Evolutionary conservation across 148 eudicot species (phyloP).

Genomic region (Rhododendron ovatum): DNA sequence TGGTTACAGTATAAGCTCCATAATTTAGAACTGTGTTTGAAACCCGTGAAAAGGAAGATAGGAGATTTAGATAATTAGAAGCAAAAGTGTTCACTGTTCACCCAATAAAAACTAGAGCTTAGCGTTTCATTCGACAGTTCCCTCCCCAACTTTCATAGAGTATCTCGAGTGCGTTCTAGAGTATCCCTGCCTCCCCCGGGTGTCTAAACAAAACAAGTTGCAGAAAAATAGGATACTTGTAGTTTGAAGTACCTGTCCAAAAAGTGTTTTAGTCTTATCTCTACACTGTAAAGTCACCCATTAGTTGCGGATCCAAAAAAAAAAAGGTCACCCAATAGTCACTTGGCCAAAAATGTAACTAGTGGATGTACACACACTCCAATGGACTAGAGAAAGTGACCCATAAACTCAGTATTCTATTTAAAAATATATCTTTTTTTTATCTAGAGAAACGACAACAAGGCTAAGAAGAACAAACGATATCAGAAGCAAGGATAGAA

Average conservation of each 20-base stretch:
- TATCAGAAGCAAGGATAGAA: background rate
- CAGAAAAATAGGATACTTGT: background rate
- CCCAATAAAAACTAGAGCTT: background rate
- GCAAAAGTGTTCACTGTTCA: background rate
- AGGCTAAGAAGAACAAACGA: background rate
- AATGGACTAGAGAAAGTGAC: background rate
- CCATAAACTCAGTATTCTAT: background rate
- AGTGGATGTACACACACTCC: too few relatives aligned
- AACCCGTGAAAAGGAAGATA: background rate
- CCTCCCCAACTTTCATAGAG: background rate
- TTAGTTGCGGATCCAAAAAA: too few relatives aligned
- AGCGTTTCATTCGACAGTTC: background rate
- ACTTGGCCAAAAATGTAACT: background rate
- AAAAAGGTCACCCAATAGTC: too few relatives aligned
- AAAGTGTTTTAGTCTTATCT: background rate
- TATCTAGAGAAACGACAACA: background rate
- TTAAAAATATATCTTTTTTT: too few relatives aligned
- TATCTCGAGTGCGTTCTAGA: background rate
- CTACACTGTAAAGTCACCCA: too few relatives aligned
- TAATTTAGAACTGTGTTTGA: background rate
- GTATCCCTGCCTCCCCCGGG: background rate
- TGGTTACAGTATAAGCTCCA: background rate
- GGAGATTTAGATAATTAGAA: background rate
- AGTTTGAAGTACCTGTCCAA: background rate
- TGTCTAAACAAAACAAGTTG: background rate